Evolutionary conservation across 192 early-diverging fungal species (phyloP), one percentile per base, ranked within the genome.

Genomic region (Podila minutissima): DNA sequence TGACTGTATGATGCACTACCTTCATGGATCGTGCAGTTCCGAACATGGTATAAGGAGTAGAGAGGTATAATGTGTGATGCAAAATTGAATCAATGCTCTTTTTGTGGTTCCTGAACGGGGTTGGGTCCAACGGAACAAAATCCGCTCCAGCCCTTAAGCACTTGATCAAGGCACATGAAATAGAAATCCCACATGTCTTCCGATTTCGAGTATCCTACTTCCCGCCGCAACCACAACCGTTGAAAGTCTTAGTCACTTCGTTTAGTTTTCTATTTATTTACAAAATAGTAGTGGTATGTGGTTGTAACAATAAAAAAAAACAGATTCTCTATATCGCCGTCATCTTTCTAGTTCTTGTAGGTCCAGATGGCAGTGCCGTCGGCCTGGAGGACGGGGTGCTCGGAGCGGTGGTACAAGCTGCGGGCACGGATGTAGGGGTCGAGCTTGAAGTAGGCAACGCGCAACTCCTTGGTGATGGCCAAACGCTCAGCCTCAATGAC

Each of bases 381-480:
- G 10, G 71, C 65, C 53, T 67, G 62, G 61, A 81, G 59, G 24
- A 86, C 74, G 8, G 76, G 74, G 24, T 55, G 64, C 26, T 75
- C 82, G 20, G 67, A 67, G 46, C 82, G 78, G 49, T 85, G 82
- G 68, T 83, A 85, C 66, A 74, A 51, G 62, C 57, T 85, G 38
- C 82, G 72, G 59, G 84, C 55, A 29, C 84, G 70, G 63, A 89
- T 83, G 33, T 85, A 85, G 31, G 82, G 84, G 77, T 91, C 90
- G 20, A 85, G 37, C 11, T 81, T 82, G 65, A 69, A 86, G 77
- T 86, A 85, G 5, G 85, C 82, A 9, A 74, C 79, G 29, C 86
- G 70, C 51, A 90, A 68, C 19, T 83, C 71, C 49, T 83, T 82
- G 12, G 84, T 85, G 3, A 83, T 31, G 7, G 29, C 38, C 15